These are phyloP conservation scores for Phallus indusiatus DNA, from an alignment of 768 basidiomycete genomes.

Conservation along the genomic window DNA sequence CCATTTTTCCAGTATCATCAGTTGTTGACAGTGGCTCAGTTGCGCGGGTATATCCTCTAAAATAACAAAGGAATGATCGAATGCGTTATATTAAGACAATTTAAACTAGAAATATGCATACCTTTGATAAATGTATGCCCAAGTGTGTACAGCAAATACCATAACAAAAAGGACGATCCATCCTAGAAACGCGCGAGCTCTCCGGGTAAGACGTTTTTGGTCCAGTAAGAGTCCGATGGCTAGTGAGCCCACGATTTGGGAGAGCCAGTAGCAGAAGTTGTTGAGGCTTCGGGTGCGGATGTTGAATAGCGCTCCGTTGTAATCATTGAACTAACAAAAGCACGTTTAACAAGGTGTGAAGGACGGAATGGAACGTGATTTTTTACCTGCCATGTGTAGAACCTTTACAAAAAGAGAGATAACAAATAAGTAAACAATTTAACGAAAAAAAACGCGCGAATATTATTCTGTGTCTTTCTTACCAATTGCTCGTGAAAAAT, in stretches of 20 bases:
- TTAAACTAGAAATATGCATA: constrained; percentile 22
- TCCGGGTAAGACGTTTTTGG: constrained; percentile 41
- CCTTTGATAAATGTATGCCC: constrained; percentile 74
- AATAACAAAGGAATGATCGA: background rate
- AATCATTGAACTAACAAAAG: constrained; percentile 79
- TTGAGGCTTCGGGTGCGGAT: constrained; percentile 72
- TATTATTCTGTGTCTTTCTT: background rate
- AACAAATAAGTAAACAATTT: background rate
- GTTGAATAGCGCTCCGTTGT: constrained; percentile 71
- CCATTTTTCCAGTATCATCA: constrained; percentile 37
- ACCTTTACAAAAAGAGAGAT: constrained; percentile 17
- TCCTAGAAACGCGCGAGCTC: constrained; percentile 60
- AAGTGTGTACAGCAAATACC: constrained; percentile 62
- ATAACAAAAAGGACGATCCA: constrained; percentile 54
- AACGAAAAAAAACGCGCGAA: background rate
- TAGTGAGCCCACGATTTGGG: constrained; percentile 69
- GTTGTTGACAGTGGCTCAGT: constrained; percentile 34
- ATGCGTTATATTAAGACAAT: too few species aligned
- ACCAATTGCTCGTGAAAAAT: constrained; percentile 76
- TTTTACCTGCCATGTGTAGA: constrained; percentile 66
- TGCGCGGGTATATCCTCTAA: constrained; percentile 50
- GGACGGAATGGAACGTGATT: too few species aligned
- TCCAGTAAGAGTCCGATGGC: constrained; percentile 65
- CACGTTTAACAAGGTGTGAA: too few species aligned
- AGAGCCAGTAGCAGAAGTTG: constrained; percentile 69